Conservation (phyloP, 176 grass and related monocot genomes). For the Hyparrhenia diplandra region DNA sequence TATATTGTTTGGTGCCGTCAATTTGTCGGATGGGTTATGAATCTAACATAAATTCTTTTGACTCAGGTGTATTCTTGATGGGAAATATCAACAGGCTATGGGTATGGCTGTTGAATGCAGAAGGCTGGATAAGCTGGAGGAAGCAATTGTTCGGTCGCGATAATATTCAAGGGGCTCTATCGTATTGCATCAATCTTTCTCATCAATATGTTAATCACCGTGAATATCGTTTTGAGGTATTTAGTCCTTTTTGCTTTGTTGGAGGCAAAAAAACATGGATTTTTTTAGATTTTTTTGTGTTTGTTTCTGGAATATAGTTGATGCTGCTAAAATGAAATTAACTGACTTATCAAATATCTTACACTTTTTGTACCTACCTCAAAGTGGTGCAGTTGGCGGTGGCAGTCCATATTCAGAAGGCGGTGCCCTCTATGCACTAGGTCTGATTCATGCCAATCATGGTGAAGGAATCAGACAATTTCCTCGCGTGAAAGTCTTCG, state of each 20-base stretch:
- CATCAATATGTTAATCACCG: constrained; percentile 94
- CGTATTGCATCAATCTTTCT: constrained; percentile 92
- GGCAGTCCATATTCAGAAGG: constrained; percentile 99
- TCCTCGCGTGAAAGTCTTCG: constrained; percentile 86
- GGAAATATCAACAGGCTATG: constrained; percentile 97
- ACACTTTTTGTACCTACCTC: constrained; percentile 65
- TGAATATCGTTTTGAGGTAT: constrained; percentile 96
- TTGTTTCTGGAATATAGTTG: neutral
- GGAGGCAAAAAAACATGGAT: neutral
- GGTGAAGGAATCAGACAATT: constrained; percentile 99
- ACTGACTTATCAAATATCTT: neutral
- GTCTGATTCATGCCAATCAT: constrained; percentile 99
- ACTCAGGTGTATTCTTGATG: constrained; percentile 85
- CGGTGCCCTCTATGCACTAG: constrained; percentile 93
- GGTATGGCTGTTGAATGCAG: constrained; percentile 97
- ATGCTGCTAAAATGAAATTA: neutral
- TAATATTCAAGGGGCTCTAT: constrained; percentile 88
- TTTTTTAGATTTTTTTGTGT: neutral
- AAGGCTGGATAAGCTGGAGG: constrained; percentile 92
- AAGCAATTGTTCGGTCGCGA: constrained; percentile 86
- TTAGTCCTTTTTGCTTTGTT: constrained; percentile 12
- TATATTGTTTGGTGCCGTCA: neutral
- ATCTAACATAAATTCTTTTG: constrained; percentile 18
- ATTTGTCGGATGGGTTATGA: constrained; percentile 22
- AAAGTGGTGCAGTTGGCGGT: constrained; percentile 85